These are phyloP conservation scores for Alternaria viburni DNA, from an alignment of 2,329 filamentous ascomycete species.

Conservation along the genomic window DNA sequence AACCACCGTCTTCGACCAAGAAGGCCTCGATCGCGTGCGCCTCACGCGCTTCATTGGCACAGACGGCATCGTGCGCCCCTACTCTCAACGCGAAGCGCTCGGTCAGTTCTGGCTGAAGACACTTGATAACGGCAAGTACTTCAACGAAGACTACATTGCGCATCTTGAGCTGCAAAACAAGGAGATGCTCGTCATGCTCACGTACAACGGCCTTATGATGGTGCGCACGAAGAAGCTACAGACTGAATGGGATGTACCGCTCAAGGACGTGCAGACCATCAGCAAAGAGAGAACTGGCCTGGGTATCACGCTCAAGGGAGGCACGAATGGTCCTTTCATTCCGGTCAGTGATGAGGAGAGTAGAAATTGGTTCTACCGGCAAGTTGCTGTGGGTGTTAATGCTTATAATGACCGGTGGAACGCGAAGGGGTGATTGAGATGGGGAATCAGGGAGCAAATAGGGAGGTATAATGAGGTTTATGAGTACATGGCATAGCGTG, in stretches of 20 bases:
- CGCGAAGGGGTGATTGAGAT: conserved; percentile 57
- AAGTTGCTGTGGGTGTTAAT: conserved; percentile 71
- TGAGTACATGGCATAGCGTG: conserved; percentile 9
- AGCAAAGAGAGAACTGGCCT: conserved; percentile 95
- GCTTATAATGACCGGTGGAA: conserved; percentile 72
- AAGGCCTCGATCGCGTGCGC: conserved; percentile 93
- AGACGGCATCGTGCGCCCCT: conserved; percentile 93
- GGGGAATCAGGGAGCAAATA: background rate
- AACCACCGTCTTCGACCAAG: conserved; percentile 95
- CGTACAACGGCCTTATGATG: conserved; percentile 77
- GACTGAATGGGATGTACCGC: conserved; percentile 93
- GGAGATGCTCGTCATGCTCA: conserved; percentile 78
- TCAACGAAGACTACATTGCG: conserved; percentile 96
- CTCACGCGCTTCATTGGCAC: conserved; percentile 88
- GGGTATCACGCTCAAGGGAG: conserved; percentile 85
- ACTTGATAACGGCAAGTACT: conserved; percentile 95
- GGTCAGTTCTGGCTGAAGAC: conserved; percentile 99
- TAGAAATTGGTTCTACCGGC: conserved; percentile 70
- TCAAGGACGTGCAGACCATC: conserved; percentile 97
- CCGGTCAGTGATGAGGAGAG: conserved; percentile 87
- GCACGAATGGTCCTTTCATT: conserved; percentile 92
- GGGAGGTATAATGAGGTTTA: background rate
- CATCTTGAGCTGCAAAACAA: conserved; percentile 90
- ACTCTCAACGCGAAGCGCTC: conserved; percentile 91
- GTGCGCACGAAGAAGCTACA: conserved; percentile 84